Percentiles rank a stretch among this genome's conserved stretches.
phyloP scores from a whole-genome alignment of 441 rosid species.

The Eutrema salsugineum region DNA sequence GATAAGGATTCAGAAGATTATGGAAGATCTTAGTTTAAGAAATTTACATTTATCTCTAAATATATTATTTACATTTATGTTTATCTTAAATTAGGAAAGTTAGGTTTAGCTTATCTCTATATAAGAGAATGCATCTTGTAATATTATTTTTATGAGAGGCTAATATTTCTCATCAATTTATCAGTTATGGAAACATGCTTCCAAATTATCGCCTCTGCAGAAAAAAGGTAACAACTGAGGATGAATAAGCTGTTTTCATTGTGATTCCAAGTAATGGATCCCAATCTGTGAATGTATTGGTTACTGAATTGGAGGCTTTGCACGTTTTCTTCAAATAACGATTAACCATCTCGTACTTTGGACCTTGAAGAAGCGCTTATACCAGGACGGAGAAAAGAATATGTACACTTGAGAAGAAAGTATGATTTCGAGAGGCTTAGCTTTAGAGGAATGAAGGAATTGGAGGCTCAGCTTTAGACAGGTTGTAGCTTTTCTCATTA shows the following conservation, averaged over 20 bases:
- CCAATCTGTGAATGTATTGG: slow-evolving; percentile 48
- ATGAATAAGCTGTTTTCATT: slow-evolving; percentile 29
- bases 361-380: slow-evolving; percentile 39
- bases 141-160: too few relatives aligned
- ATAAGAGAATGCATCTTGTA: too few relatives aligned
- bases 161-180: too few relatives aligned
- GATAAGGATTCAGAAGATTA: too few relatives aligned
- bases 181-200: background rate
- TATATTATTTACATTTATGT: too few relatives aligned
- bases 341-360: slow-evolving; percentile 29
- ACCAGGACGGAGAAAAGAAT: slow-evolving; percentile 66
- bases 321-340: slow-evolving; percentile 51
- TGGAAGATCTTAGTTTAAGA: too few relatives aligned
- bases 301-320: slow-evolving; percentile 65
- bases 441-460: slow-evolving; percentile 54
- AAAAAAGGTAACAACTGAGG: slow-evolving; percentile 65
- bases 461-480: slow-evolving; percentile 37
- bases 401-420: slow-evolving; percentile 91
- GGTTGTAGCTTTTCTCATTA: slow-evolving; percentile 29
- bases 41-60: too few relatives aligned
- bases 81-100: too few relatives aligned
- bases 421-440: slow-evolving; percentile 22
- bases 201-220: slow-evolving; percentile 32
- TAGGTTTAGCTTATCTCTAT: too few relatives aligned
- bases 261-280: slow-evolving; percentile 31